Evolutionary conservation across 1,284 basidiomycete genomes (phyloP), one percentile per base, ranked within the genome.

Genomic region (Leccinum fallax): DNA sequence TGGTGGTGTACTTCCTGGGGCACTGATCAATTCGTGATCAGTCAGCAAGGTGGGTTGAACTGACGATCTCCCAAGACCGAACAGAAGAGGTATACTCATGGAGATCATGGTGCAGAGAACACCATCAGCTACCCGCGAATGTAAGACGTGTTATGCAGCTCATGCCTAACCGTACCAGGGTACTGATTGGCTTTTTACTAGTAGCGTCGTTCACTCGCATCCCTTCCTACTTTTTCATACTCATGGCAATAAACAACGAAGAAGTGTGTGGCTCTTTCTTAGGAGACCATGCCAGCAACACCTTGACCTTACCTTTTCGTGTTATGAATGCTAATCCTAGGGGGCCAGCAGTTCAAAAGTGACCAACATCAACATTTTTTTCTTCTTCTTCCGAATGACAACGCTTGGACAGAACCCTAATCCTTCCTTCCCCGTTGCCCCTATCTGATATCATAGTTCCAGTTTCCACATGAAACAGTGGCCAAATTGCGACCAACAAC

Each of bases 41-140:
- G 15, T n/a, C 13, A 52, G 11, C 4, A 34, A 48, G 19, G 19
- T 63, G 46, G 24, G 46, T 15, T 34, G 34, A 26, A 52, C 46
- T n/a, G 62, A 67, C 9, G 19, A 57, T 53, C 16, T 16, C 16
- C 30, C 46, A 43, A 16, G n/a, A 52, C 49, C 5, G 38, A 36
- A 52, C 15, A 36, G n/a, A 16, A 19, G 28, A 30, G 32, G 43
- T n/a, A 26, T 16, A 6, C 4, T 28, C 15, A 24, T 61, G 59
- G 46, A 13, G 32, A 38, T 28, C 46, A 7, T 13, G 28, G 24
- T 21, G 24, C 43, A 53, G 13, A 30, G n/a, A 7, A 9, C 32
- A 26, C 48, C 2, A 24, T 26, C 40, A 30, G 43, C 46, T 48
- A 28, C 16, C 30, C 10, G 51, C 15, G 61, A 52, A 63, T 16